Conservation (phyloP, 2,329 filamentous ascomycete genomes). For the Amesomyces nigricolor region DNA sequence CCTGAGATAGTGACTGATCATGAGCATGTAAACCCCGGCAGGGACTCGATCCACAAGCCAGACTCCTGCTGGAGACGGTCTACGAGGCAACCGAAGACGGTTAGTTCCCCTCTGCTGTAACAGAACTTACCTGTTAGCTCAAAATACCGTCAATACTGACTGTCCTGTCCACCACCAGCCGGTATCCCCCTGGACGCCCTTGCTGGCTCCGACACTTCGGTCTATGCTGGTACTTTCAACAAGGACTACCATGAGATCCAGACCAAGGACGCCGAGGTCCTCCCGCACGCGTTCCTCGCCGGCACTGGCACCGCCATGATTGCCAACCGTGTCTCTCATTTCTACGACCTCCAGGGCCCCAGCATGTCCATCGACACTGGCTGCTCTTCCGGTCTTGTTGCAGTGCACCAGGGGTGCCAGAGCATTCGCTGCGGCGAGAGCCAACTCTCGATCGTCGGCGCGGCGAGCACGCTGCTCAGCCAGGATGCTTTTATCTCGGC, state of each 20-base stretch:
- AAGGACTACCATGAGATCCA: background rate
- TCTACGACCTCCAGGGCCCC: conserved; percentile 15
- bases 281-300: background rate
- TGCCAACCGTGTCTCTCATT: conserved; percentile 15
- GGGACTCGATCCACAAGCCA: too few species aligned
- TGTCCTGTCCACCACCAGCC: background rate
- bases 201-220: conserved; percentile 1
- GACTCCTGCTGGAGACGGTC: too few species aligned
- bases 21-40: too few species aligned
- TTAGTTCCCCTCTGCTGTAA: too few species aligned
- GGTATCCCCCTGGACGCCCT: background rate
- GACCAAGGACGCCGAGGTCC: background rate
- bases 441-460: conserved; percentile 7
- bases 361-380: conserved; percentile 16
- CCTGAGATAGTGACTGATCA: too few species aligned
- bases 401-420: conserved; percentile 13
- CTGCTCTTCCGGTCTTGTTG: conserved; percentile 12
- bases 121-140: too few species aligned
- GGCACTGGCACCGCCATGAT: conserved; percentile 5
- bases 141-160: too few species aligned
- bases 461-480: background rate
- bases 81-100: too few species aligned
- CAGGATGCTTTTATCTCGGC: conserved; percentile 1
- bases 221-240: background rate
- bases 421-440: conserved; percentile 8